Conservation (phyloP, 768 basidiomycete genomes). For the Phylloporus sp. region DNA sequence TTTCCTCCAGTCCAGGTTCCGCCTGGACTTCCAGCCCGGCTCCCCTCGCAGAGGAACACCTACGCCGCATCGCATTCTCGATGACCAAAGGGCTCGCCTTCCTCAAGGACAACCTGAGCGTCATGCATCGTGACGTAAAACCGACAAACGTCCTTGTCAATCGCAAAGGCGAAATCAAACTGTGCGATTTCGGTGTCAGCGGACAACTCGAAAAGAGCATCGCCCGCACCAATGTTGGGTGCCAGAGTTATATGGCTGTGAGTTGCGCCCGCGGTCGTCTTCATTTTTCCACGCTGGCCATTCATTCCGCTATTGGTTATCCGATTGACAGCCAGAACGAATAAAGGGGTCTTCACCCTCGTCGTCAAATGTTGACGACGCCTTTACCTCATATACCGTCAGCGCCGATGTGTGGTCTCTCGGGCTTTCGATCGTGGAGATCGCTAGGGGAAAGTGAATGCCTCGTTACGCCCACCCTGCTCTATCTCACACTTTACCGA, state of each 20-base stretch:
- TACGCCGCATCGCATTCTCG: constrained; percentile 72
- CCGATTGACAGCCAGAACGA: constrained; percentile 70
- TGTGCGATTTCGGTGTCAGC: constrained; percentile 99
- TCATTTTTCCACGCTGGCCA: constrained; percentile 1
- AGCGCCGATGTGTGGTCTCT: constrained; percentile 98
- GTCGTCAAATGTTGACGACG: constrained; percentile 28
- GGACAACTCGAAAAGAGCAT: constrained; percentile 95
- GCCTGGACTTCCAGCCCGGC: constrained; percentile 33
- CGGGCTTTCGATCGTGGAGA: constrained; percentile 90
- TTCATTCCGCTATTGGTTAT: background rate
- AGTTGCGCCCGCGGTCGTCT: constrained; percentile 27
- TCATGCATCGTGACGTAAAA: constrained; percentile 83
- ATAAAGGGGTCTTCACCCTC: constrained; percentile 83
- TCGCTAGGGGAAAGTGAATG: constrained; percentile 62
- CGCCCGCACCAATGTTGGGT: constrained; percentile 98
- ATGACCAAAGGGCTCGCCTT: constrained; percentile 92
- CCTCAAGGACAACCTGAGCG: constrained; percentile 91
- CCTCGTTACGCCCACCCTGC: background rate
- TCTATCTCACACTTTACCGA: constrained; percentile 1
- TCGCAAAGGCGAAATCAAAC: constrained; percentile 80
- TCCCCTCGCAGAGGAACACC: constrained; percentile 65
- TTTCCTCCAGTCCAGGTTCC: constrained; percentile 30
- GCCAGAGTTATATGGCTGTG: constrained; percentile 98
- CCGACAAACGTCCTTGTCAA: constrained; percentile 94
- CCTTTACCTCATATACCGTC: constrained; percentile 71